Percentiles rank a stretch among this genome's conserved stretches.
phyloP scores from a whole-genome alignment of 139 green algal species.

The Pedinophyceae sp. region DNA sequence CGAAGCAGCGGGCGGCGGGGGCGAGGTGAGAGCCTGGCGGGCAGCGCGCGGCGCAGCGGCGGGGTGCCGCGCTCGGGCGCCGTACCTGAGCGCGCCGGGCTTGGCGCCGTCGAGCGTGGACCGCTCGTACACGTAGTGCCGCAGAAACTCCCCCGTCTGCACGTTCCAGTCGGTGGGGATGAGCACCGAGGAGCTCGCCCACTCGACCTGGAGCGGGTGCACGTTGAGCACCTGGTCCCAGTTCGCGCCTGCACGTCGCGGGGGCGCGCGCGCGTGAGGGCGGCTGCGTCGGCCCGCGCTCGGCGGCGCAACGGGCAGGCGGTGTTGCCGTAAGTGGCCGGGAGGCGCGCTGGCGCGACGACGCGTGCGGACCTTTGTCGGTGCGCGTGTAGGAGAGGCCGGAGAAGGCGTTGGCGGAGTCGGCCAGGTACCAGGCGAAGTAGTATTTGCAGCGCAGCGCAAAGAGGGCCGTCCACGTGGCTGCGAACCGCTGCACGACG shows the following conservation, averaged over 20 bases:
- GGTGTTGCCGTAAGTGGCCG: too few species aligned
- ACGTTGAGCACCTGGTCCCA: neutral
- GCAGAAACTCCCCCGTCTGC: neutral
- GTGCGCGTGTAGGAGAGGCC: neutral
- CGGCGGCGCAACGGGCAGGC: too few species aligned
- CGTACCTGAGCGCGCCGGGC: neutral
- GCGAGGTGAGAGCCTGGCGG: too few species aligned
- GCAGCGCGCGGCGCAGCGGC: too few species aligned
- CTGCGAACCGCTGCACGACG: too few species aligned
- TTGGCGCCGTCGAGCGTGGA: neutral
- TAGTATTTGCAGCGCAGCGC: slow-evolving; percentile 1
- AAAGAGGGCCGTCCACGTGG: neutral
- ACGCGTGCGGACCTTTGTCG: too few species aligned
- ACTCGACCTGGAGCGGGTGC: neutral
- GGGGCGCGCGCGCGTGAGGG: too few species aligned
- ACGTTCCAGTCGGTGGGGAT: neutral
- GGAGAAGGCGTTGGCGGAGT: neutral
- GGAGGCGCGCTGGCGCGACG: too few species aligned
- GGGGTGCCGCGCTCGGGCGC: too few species aligned
- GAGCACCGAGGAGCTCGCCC: neutral
- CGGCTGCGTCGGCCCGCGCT: too few species aligned
- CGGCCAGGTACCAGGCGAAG: neutral
- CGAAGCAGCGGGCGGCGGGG: too few species aligned
- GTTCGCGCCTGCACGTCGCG: neutral
- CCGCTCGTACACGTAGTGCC: neutral